phyloP scores from a whole-genome alignment of 768 basidiomycete genomes.

The Pholiota molesta region DNA sequence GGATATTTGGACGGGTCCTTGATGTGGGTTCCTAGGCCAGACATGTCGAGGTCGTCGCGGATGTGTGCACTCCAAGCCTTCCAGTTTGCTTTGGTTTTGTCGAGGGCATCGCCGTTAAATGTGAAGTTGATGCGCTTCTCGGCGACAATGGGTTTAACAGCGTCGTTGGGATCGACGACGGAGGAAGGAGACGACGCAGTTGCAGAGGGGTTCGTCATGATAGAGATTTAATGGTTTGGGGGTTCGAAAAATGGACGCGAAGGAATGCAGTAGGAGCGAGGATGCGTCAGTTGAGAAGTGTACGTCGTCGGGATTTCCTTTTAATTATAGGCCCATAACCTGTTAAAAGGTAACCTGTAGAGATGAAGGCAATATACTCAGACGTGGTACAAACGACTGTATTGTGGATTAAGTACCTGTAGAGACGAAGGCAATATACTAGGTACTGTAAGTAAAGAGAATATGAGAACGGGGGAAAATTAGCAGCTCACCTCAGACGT shows the following conservation, averaged over 20 bases:
- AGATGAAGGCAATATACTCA: no score
- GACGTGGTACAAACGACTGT: no score
- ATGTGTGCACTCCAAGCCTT: neutral
- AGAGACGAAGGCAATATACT: neutral
- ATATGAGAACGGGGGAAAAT: no score
- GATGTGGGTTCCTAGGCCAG: neutral
- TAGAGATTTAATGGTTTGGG: no score
- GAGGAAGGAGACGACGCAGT: no score
- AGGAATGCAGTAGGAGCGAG: no score
- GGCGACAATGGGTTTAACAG: neutral
- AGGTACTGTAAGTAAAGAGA: no score
- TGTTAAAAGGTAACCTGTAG: constrained; percentile 12
- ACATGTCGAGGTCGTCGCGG: neutral
- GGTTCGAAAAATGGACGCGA: no score
- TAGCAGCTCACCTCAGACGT: no score
- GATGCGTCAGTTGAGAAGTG: no score
- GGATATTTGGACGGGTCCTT: neutral
- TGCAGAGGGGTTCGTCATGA: no score
- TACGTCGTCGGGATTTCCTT: no score
- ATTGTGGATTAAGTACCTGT: neutral
- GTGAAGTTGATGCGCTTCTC: neutral
- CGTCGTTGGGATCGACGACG: neutral
- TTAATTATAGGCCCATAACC: constrained; percentile 23
- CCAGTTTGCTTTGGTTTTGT: constrained; percentile 3
- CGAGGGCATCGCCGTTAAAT: neutral